Evolutionary conservation across 768 basidiomycete species (phyloP), one percentile per base, ranked within the genome.

Genomic region (Pulveroboletus frians): DNA sequence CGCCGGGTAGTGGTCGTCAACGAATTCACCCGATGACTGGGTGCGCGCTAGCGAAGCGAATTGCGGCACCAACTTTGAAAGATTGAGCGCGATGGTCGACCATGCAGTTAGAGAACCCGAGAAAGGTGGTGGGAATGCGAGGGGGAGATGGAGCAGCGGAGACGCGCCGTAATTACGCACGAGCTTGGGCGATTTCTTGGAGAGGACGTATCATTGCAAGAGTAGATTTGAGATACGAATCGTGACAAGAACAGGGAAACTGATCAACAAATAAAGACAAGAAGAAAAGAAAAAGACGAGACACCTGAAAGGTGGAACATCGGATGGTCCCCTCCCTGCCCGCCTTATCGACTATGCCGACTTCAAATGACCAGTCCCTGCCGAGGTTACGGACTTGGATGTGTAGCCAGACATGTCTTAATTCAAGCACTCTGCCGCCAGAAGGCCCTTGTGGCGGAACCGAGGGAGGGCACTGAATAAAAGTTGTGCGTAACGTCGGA

Each of bases 291-390:
- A 36, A 43, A 14, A 30, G 48, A 32, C 21, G 47, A 38, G 29
- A 52, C 54, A 91, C 88, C 84, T 90, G 88, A 55, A 91, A 91
- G 6, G 89, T 90, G 20, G 87, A 87, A 55, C 82, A 76, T 30
- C 88, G 73, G 31, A 88, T 62, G 43, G 78, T 64, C 3, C 88
- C 88, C 53, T 71, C 71, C 50, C 77, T 73, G 13, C 81, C 80
- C 11, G 66, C 64, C 47, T 74, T 75, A 69, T 91, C 88, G 46
- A 82, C 78, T 26, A 91, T 57, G 6, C 87, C 88, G 15, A 88
- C 73, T 67, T 90, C 87, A 53, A 90, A 80, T 14, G 82, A 76
- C 84, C 85, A 89, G 52, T 82, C 79, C 48, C 78, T 73, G 36
- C 76, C 77, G 60, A 90, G 49, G 60, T 83, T 76, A 41, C 85